Evolutionary conservation across 371 early-diverging fungal genomes (phyloP), one percentile per base, ranked within the genome.

Genomic region (Neoconidiobolus thromboides): DNA sequence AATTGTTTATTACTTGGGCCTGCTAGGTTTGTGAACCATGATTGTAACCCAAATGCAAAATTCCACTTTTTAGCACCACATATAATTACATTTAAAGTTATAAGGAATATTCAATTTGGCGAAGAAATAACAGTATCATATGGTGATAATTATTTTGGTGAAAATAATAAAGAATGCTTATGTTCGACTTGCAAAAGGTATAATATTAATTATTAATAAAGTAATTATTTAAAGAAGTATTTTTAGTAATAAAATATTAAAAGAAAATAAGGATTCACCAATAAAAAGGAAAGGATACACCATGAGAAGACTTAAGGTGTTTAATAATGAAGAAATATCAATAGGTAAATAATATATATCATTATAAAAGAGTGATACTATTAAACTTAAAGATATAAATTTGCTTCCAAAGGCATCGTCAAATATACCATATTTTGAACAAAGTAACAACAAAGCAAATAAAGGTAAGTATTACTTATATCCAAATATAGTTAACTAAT

Each of bases 1-100:
- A 81, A 79, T 68, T 87, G 87, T 59, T 68, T 94, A 15, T 87
- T 94, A 60, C 72, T 92, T n/a, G 96, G 96, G 3, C 96, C 96
- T 39, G 95, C 89, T 1, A 78, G 96, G 4, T 94, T 96, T 69
- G 87, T 89, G 15, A 94, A 96, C 64, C 96, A 96, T 69, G 95
- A 96, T 67, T 96, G 96, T 69, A 73, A 83, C 53, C 80, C 93
- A 0, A 96, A 93, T 62, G 83, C 85, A 63, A 74, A 57, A 39
- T 70, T 67, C 44, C 60, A 64, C 53, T 47, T 64, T 7, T 57
- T 60, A 10, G 64, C 64, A 37, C 66, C 71, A 14, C 73, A 80
- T 57, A 73, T 74, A 12, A 80, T 96, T 9, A 76, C 78, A 47
- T 91, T 93, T 66, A 88, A 85, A 70, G 88, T 86, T 1, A 48